phyloP scores from a whole-genome alignment of 2,329 filamentous ascomycete species.

The Colletotrichum liriopes region DNA sequence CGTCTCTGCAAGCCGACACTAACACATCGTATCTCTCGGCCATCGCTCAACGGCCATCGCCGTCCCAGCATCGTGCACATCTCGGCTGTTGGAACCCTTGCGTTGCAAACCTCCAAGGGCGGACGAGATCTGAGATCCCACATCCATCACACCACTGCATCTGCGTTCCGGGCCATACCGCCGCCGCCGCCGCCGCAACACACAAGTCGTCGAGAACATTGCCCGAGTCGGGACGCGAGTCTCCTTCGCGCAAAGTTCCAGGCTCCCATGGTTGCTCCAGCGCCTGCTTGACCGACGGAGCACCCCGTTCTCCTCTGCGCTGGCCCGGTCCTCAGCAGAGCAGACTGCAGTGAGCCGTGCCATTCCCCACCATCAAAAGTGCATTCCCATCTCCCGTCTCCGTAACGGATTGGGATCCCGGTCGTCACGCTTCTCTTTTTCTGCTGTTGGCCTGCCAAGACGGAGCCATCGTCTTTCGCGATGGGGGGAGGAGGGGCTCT shows the following conservation, averaged over 20 bases:
- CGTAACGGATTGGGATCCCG: constrained; percentile 8
- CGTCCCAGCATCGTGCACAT: background rate
- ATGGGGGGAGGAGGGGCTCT: background rate
- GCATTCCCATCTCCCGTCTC: background rate
- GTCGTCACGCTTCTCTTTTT: background rate
- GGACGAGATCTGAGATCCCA: constrained; percentile 5
- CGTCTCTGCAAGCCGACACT: background rate
- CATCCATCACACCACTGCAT: background rate
- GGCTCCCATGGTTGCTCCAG: background rate
- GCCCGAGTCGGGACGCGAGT: background rate
- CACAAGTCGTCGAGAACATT: background rate
- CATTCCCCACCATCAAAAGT: constrained; percentile 6
- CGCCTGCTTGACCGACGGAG: constrained; percentile 16
- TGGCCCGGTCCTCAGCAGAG: background rate
- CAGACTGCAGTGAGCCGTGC: background rate
- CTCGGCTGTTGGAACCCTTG: background rate
- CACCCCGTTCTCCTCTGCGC: background rate
- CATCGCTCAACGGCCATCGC: background rate
- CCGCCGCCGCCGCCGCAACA: background rate
- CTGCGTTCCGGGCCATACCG: constrained; percentile 8
- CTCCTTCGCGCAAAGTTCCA: background rate
- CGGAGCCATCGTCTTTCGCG: background rate
- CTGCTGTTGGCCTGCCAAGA: constrained; percentile 4
- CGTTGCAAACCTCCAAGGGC: background rate
- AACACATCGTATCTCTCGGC: background rate